Conservation (phyloP, 2,329 filamentous ascomycete species). For the Emericellopsis atlantica region DNA sequence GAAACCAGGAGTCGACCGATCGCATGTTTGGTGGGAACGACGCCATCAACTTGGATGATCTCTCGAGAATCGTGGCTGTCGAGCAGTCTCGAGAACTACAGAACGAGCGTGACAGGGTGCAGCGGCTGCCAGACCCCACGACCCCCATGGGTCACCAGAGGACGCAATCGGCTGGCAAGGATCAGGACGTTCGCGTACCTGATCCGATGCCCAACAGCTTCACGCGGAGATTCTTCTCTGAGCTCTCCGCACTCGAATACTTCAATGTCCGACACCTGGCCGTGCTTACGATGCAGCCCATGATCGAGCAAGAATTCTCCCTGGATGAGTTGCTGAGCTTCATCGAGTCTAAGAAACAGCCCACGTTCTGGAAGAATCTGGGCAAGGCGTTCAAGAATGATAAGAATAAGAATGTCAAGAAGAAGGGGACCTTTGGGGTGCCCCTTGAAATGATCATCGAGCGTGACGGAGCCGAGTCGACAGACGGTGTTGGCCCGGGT, state of each 20-base stretch:
- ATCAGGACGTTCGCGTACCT: conserved; percentile 34
- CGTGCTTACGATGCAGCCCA: conserved; percentile 85
- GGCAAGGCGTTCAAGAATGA: conserved; percentile 92
- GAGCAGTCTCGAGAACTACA: conserved; percentile 91
- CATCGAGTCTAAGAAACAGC: conserved; percentile 79
- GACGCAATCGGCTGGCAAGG: conserved; percentile 43
- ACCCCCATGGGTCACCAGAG: conserved; percentile 44
- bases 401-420: conserved; percentile 64
- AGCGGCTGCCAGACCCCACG: neutral
- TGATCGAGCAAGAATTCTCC: conserved; percentile 83
- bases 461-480: conserved; percentile 92
- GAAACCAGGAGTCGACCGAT: conserved; percentile 48
- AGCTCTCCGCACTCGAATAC: conserved; percentile 88
- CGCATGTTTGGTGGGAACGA: conserved; percentile 84
- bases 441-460: conserved; percentile 82
- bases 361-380: conserved; percentile 97
- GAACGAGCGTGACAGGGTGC: conserved; percentile 40
- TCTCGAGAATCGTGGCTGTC: conserved; percentile 87
- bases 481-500: conserved; percentile 86
- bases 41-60: conserved; percentile 87
- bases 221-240: conserved; percentile 82
- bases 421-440: conserved; percentile 90
- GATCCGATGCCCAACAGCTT: conserved; percentile 38
- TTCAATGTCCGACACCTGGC: conserved; percentile 95
- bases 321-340: conserved; percentile 84